Evolutionary conservation across 305 asterid species (phyloP), one percentile per base, ranked within the genome.

Genomic region (Fraxinus sp.): DNA sequence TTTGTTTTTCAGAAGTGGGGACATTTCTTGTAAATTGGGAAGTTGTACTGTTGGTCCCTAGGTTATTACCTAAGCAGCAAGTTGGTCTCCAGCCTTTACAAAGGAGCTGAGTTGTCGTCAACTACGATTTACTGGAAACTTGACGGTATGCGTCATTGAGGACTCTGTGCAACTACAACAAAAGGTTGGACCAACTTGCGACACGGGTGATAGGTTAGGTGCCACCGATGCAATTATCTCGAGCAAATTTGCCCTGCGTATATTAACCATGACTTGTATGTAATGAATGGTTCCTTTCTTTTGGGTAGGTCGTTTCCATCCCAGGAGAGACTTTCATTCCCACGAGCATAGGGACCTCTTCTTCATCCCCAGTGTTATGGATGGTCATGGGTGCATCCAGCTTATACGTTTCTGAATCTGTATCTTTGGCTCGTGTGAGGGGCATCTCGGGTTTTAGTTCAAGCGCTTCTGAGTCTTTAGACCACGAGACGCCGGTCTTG

Each of bases 301-400:
- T 3, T 5, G 44, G 44, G 76, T 89, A 96, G 99, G 94, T 93
- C 80, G 81, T 95, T 75, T 80, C 84, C n/a, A 78, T 91, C 30
- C 77, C 80, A 41, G 95, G 91, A 82, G 99, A 94, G 87, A 79
- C 91, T 6, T 93, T 88, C 84, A 86, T 94, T 64, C 98, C 99
- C n/a, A 96, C 98, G 5, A 90, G 97, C 87, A 74, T 96, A 7
- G 93, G 92, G 64, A 79, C 92, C 0, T 41, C 93, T 83, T 77
- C 86, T 9, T 88, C 92, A 0, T 80, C 57, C 78, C 88, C 89
- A 22, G 66, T 90, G 7, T 87, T 95, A 82, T 95, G 98, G 99
- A 92, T 94, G 97, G 94, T 92, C 73, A 94, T 95, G 98, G 99
- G 98, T 1, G 94, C 91, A 5, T 94, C 98, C 20, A 87, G 76